phyloP scores from a whole-genome alignment of 331 rosid genomes.

The Prunus yedoensis region DNA sequence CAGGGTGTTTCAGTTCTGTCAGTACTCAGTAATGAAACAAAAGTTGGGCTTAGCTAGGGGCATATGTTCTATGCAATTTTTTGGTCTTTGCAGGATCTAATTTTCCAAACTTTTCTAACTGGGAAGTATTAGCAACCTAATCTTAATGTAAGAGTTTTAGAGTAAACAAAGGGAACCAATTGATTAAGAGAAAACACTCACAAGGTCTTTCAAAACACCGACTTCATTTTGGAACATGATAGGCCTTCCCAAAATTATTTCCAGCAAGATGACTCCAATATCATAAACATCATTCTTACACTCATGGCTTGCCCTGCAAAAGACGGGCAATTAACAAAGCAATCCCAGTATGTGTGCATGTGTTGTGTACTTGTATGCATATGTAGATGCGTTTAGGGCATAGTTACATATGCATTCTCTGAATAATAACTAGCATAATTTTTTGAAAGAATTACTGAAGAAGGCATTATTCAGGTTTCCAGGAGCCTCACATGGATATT shows the following conservation, averaged over 20 bases:
- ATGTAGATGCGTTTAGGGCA: no score
- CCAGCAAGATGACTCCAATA: slow-evolving; percentile 82
- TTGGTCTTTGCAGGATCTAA: no score
- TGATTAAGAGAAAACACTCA: slow-evolving; percentile 42
- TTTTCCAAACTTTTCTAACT: no score
- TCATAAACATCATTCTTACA: slow-evolving; percentile 85
- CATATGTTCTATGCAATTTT: not conserved
- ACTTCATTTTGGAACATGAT: slow-evolving; percentile 84
- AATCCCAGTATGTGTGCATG: not conserved
- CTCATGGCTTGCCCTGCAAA: slow-evolving; percentile 51
- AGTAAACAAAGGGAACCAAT: not conserved
- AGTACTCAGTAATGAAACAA: no score
- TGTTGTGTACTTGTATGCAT: not conserved
- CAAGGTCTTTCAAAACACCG: slow-evolving; percentile 75
- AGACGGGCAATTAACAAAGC: not conserved
- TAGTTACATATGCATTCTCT: no score
- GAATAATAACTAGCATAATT: no score
- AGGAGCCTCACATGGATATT: no score
- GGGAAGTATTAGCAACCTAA: not conserved
- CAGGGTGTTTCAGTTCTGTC: not conserved
- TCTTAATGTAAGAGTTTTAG: not conserved
- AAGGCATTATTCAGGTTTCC: not conserved
- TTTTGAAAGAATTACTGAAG: no score
- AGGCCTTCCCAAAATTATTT: slow-evolving; percentile 82
- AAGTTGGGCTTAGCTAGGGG: not conserved